Conservation (phyloP, 164 flowering plant genomes). For the Tinospora cordifolia region DNA sequence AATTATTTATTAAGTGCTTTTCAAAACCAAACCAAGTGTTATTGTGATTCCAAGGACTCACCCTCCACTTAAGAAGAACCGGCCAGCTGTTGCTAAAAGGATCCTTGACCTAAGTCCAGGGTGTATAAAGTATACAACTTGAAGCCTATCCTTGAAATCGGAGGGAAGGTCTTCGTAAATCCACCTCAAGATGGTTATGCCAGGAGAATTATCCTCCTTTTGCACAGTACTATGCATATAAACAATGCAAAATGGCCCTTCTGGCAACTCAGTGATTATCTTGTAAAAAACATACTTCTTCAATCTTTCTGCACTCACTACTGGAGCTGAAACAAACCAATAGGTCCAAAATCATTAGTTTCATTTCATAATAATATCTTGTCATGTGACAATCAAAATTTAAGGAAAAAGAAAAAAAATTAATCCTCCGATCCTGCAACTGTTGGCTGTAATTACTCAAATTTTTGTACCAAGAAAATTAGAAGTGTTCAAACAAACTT, state of each 20-base stretch:
- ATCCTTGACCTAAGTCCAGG: conserved; percentile 91
- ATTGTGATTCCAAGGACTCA: conserved; percentile 22
- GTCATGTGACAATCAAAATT: neutral
- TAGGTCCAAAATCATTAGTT: too few relatives aligned
- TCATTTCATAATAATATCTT: neutral
- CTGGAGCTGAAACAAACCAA: conserved; percentile 50
- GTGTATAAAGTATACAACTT: conserved; percentile 71
- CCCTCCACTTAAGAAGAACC: conserved; percentile 89
- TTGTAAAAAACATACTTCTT: conserved; percentile 72
- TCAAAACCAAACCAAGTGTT: too few relatives aligned
- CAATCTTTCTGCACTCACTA: conserved; percentile 64
- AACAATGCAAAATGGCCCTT: conserved; percentile 78
- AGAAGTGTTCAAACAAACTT: neutral
- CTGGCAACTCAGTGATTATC: conserved; percentile 54
- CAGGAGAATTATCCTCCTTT: conserved; percentile 85
- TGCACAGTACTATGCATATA: conserved; percentile 84
- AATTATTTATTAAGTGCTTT: too few relatives aligned
- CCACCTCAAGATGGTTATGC: conserved; percentile 80
- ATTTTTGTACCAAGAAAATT: too few relatives aligned
- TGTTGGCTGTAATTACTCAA: too few relatives aligned
- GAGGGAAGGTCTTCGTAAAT: conserved; percentile 83
- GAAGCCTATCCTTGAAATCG: conserved; percentile 69
- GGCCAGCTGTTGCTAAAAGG: conserved; percentile 73
- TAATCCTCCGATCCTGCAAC: neutral
- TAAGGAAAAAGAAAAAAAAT: neutral